Evolutionary conservation across 495 filamentous ascomycete genomes (phyloP).

Genomic region (Penicillium pulvis): DNA sequence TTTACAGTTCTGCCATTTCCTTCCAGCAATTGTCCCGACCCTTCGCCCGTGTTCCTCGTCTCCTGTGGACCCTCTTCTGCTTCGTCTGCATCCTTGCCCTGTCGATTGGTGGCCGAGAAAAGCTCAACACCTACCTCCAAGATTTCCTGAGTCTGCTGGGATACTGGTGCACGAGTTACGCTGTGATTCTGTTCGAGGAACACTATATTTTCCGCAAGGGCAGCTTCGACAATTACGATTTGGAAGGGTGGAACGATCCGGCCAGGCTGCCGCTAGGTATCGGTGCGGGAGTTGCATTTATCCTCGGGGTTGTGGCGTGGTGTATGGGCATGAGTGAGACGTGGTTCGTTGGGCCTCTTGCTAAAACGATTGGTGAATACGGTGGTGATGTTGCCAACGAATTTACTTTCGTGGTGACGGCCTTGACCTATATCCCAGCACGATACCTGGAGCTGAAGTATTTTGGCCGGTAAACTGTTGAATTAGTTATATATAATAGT

Average conservation of each 20-base stretch:
- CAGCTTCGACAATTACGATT: conserved; percentile 43
- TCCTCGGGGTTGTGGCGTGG: conserved; percentile 37
- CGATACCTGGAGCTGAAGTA: conserved; percentile 32
- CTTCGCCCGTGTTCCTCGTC: conserved; percentile 42
- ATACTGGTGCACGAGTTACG: conserved; percentile 61
- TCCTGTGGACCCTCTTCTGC: conserved; percentile 44
- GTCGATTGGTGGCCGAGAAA: conserved; percentile 42
- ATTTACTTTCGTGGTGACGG: conserved; percentile 29
- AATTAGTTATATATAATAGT: neutral
- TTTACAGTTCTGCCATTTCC: conserved; percentile 44
- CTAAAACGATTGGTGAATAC: conserved; percentile 24
- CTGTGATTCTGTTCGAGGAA: conserved; percentile 59
- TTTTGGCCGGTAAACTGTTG: conserved; percentile 24
- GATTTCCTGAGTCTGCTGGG: conserved; percentile 61
- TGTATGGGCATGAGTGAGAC: conserved; percentile 44
- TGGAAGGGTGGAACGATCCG: conserved; percentile 38
- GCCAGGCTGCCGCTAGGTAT: conserved; percentile 34
- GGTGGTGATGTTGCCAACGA: conserved; percentile 36
- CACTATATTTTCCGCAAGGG: conserved; percentile 61
- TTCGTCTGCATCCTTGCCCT: conserved; percentile 42
- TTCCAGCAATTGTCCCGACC: conserved; percentile 45
- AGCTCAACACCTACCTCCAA: conserved; percentile 43
- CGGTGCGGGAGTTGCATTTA: conserved; percentile 33
- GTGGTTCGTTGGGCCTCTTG: conserved; percentile 34
- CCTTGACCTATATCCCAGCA: conserved; percentile 23